Evolutionary conservation across 2,329 filamentous ascomycete genomes (phyloP), one percentile per base, ranked within the genome.

Genomic region (Fusarium sp.): DNA sequence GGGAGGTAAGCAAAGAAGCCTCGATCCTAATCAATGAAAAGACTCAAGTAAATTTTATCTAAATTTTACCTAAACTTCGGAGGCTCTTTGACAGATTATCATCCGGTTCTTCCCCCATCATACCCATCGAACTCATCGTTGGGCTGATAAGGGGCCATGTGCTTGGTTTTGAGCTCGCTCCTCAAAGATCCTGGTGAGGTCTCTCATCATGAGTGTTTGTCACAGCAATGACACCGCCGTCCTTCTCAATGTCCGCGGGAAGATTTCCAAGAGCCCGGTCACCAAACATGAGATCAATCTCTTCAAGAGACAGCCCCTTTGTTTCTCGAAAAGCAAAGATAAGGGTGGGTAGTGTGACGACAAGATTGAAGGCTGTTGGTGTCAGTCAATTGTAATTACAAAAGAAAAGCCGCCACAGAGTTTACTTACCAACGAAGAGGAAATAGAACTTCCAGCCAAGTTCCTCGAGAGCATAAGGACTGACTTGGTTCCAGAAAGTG

Each of bases 401-500:
- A 36, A 67, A 5, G 79, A 83, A 5, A 88, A 87, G 41, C 2
- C 3, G 3, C 4, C 8, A 32, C 4, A 22, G 10, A 8, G 6
- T 50, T 41, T 2, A 72, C 69, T 48, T 75, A 75, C 74, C 77
- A 42, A 81, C 80, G 63, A 83, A 84, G 36, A 83, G 77, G 54
- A 83, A 77, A 66, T 83, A 84, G 28, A 81, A 83, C 53, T 77
- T 77, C 79, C 81, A 83, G 5, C 82, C 81, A 36, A 84, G 79
- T 45, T 80, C 77, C 7, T 68, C 75, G n/a, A 84, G 77, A 1
- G 85, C 89, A 61, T 86, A 86, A 0, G 89, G 89, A 6, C 85
- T 87, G 8, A 90, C 85, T 75, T 91, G 89, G 13, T 85, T 86
- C 83, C 88, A 91, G 35, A 91, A 83, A 0, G 89, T 78, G 12